Base-by-base conservation (phyloP, 1,139 yeast genomes). In the Taphrina deformans region DNA sequence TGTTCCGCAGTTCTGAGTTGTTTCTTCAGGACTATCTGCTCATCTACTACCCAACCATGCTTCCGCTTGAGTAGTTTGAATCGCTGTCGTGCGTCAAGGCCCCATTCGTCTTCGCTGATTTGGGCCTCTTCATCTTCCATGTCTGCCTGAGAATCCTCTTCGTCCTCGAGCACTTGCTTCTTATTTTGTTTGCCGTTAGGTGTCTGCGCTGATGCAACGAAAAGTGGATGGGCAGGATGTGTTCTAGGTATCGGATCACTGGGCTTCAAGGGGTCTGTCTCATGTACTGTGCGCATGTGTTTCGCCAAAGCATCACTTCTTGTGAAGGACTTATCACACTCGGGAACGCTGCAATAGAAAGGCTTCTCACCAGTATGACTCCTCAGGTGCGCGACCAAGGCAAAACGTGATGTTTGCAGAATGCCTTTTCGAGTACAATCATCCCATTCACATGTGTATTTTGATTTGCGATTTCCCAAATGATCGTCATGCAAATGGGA, bases 281-380 rank as follows among this genome's bases (percentile, higher is more conserved):
- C 86, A 71, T 86, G 91, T 1, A 82, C 86, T 0, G 85, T 81
- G 60, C 84, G 80, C 64, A 86, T 79, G 73, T 88, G 93, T 70
- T 83, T 82, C 14, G 86, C 82, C 68, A 88, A 76, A 0, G 86
- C 88, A 69, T 85, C 89, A 0, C 85, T 78, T 66, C 86, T 74
- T 0, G 84, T 80, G 71, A 86, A 86, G 62, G 80, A 81, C 67
- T 83, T 80, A 66, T 82, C 83, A 75, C 93, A 88, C 71, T 86
- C 90, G 0, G 90, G 90, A 14, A 86, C 79, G 0, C 85, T 80
- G 72, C 95, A 88, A 69, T 80, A 83, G 71, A 83, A 85, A 35
- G 89, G 89, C 69, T 82, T 81, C 71, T 85, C 89, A 0, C 88
- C 86, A 0, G 89, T 83, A 72, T 87, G 92, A 1, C 84, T 79